Evolutionary conservation across 352 stramenopile genomes (phyloP).

Genomic region (Pythium dissotocum): DNA sequence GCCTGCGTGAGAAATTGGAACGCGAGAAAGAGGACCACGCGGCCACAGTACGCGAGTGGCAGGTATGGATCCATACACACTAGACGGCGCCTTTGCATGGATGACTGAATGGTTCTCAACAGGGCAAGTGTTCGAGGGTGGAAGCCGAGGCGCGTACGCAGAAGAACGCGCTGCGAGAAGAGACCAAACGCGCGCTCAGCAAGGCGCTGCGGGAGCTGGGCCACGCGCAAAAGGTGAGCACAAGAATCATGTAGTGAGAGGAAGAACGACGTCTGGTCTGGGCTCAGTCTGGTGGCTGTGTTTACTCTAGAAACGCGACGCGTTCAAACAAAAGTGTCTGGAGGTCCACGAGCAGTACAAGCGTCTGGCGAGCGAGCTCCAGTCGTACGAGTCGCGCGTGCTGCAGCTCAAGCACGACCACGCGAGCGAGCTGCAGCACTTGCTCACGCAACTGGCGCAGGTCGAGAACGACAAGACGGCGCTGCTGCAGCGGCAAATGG

Average conservation of each 20-base stretch:
- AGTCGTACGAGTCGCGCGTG: slow-evolving; percentile 42
- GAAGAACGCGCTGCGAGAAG: slow-evolving; percentile 44
- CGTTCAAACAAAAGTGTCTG: slow-evolving; percentile 82
- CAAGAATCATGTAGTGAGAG: not conserved
- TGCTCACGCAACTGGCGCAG: slow-evolving; percentile 67
- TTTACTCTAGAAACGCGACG: slow-evolving; percentile 61
- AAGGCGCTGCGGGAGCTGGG: slow-evolving; percentile 64
- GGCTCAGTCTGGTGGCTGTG: no score
- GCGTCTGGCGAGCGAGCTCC: slow-evolving; percentile 42
- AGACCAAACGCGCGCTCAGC: slow-evolving; percentile 50
- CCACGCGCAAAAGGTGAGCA: slow-evolving; percentile 60
- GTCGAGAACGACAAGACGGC: slow-evolving; percentile 69
- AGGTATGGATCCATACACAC: slow-evolving; percentile 32
- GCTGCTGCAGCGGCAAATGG: slow-evolving; percentile 47
- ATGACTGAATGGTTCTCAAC: not conserved
- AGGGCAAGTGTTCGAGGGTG: slow-evolving; percentile 49
- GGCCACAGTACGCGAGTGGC: slow-evolving; percentile 38
- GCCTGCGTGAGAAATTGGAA: slow-evolving; percentile 55
- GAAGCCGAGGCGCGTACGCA: slow-evolving; percentile 44
- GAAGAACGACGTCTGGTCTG: not conserved
- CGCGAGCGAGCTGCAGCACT: slow-evolving; percentile 52
- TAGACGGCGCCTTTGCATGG: not conserved
- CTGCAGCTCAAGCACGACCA: slow-evolving; percentile 64
- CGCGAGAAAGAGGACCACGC: slow-evolving; percentile 61
- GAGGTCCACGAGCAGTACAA: slow-evolving; percentile 81